Evolutionary conservation across 306 rosid genomes (phyloP).

Genomic region (Fagus crenata): DNA sequence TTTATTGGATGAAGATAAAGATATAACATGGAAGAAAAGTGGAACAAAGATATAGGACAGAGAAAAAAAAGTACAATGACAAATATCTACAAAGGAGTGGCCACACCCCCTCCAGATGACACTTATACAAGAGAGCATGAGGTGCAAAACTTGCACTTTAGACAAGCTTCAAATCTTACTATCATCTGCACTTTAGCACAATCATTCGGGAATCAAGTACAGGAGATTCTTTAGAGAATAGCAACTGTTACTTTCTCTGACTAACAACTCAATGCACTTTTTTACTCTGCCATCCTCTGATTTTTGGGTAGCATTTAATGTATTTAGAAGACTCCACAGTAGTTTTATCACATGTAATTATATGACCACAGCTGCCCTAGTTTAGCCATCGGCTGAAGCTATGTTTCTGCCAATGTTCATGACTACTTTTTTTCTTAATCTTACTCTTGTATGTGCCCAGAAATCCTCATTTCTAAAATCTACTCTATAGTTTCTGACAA

Average conservation of each 20-base stretch:
- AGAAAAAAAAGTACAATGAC: background rate
- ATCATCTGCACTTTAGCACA: background rate
- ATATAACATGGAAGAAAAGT: too few species aligned
- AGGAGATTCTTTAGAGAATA: background rate
- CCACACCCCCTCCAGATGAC: background rate
- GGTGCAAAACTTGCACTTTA: background rate
- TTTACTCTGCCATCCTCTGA: background rate
- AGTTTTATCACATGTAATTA: background rate
- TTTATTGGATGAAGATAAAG: too few species aligned
- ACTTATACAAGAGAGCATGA: background rate
- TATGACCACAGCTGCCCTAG: background rate
- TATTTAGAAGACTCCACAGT: background rate
- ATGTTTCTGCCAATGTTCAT: background rate
- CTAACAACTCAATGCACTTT: background rate
- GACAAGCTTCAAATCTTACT: constrained; percentile 4
- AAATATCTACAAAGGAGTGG: background rate
- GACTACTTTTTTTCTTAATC: background rate
- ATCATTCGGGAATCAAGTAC: background rate
- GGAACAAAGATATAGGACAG: background rate
- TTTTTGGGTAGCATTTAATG: background rate
- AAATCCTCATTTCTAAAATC: background rate
- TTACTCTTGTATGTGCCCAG: background rate
- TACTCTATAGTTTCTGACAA: background rate
- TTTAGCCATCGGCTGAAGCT: background rate
- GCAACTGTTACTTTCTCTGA: background rate